Evolutionary conservation across 768 basidiomycete species (phyloP), one percentile per base, ranked within the genome.

Genomic region (Agrocybe praecox): DNA sequence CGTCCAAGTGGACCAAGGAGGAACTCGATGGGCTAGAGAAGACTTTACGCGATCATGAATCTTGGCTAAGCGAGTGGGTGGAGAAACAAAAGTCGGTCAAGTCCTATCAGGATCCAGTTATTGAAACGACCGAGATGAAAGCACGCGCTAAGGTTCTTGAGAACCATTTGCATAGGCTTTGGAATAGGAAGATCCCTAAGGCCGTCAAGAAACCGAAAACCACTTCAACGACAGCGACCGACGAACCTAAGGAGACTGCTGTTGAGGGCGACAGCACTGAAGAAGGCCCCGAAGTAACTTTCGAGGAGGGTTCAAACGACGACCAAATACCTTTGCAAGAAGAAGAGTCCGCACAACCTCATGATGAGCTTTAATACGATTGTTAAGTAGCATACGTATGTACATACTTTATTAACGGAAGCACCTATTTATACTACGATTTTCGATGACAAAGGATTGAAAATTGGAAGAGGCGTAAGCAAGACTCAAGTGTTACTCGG

Each of bases 91-190:
- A 89, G 75, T 72, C 66, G 53, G 81, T 89, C 48, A 81, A 87
- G 71, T 72, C 79, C 68, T 83, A 90, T 64, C 86, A 93, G 67
- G 87, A 97, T 67, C 94, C 95, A 2, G 89, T 89, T n/a, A 84
- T 98, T 29, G 82, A 87, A 72, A 90, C 89, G 49, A 82, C 75
- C 62, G 95, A 98, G 73, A 87, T 98, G 85, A 89, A 88, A 74
- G 86, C 86, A 53, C 80, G 89, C 54, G 90, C 90, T 23, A 90
- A 89, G 80, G 81, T 81, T 44, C 75, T 97, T 33, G 94, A 96
- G 78, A 83, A 76, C 49, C 87, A 87, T 47, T 66, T 92, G 71
- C 83, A 85, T 69, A 86, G 79, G 67, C 65, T 93, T 57, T 80
- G 80, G 63, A 89, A 78, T 76, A 79, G 88, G 70, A 91, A 85